These are phyloP conservation scores for Begonia peltatifolia DNA, from an alignment of 306 rosid genomes.

Conservation along the genomic window DNA sequence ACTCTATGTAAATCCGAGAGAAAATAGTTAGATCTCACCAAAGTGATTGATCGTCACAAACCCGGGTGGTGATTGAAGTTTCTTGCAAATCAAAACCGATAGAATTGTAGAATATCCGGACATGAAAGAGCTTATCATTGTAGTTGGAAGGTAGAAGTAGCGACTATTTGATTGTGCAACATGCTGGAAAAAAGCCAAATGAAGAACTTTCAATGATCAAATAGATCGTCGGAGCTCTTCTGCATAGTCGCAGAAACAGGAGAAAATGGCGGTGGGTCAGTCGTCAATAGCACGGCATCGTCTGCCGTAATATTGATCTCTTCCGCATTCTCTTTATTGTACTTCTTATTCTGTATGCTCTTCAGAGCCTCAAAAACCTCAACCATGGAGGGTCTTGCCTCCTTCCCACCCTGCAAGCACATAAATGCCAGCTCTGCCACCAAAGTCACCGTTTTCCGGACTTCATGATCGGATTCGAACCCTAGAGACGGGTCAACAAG, in stretches of 20 bases:
- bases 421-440: slow-evolving; percentile 72
- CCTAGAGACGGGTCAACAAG: slow-evolving; percentile 50
- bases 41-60: too few species aligned
- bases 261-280: slow-evolving; percentile 33
- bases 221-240: too few species aligned
- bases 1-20: too few species aligned
- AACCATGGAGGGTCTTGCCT: slow-evolving; percentile 55
- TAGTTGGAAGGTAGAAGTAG: too few species aligned
- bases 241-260: slow-evolving; percentile 20
- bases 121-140: too few species aligned
- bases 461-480: slow-evolving; percentile 41
- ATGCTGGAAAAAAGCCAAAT: too few species aligned
- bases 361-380: slow-evolving; percentile 34
- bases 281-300: slow-evolving; percentile 29
- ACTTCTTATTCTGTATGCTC: slow-evolving; percentile 32
- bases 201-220: too few species aligned
- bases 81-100: too few species aligned
- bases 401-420: slow-evolving; percentile 56
- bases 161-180: too few species aligned
- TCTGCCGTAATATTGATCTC: slow-evolving; percentile 32
- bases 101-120: too few species aligned
- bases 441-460: slow-evolving; percentile 39
- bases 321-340: slow-evolving; percentile 22
- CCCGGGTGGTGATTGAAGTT: too few species aligned
- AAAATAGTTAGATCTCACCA: too few species aligned